These are phyloP conservation scores for Daldinia sp. DNA, from an alignment of 2,329 filamentous ascomycete genomes.

Conservation along the genomic window DNA sequence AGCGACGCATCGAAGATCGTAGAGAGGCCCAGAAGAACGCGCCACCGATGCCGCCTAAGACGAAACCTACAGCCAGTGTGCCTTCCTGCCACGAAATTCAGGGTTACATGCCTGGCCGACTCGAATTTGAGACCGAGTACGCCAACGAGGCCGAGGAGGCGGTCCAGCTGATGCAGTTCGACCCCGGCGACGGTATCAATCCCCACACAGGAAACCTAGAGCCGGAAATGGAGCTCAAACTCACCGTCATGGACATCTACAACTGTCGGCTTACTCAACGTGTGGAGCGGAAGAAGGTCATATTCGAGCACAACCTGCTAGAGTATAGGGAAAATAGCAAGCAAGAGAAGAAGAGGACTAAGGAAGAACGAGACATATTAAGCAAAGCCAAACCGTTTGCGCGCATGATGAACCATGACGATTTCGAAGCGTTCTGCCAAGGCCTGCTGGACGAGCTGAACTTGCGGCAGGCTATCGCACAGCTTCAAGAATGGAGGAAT, in stretches of 20 bases:
- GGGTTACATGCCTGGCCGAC: slow-evolving; percentile 95
- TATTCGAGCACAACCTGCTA: slow-evolving; percentile 92
- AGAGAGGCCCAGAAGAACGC: slow-evolving; percentile 88
- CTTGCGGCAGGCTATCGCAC: slow-evolving; percentile 84
- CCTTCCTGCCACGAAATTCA: slow-evolving; percentile 98
- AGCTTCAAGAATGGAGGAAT: slow-evolving; percentile 92
- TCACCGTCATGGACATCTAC: slow-evolving; percentile 98
- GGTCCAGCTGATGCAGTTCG: slow-evolving; percentile 97
- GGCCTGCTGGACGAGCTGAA: slow-evolving; percentile 92
- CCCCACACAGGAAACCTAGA: slow-evolving; percentile 83
- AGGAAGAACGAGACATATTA: slow-evolving; percentile 89
- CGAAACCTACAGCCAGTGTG: slow-evolving; percentile 94
- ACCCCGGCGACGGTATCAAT: slow-evolving; percentile 93
- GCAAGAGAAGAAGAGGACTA: slow-evolving; percentile 91
- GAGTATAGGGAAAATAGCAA: slow-evolving; percentile 93
- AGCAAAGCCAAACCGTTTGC: slow-evolving; percentile 97
- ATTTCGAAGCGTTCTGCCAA: slow-evolving; percentile 86
- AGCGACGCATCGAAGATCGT: slow-evolving; percentile 89
- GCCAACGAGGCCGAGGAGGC: slow-evolving; percentile 98
- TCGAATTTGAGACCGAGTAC: slow-evolving; percentile 98
- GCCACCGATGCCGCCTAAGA: slow-evolving; percentile 84
- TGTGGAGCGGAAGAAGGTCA: slow-evolving; percentile 93
- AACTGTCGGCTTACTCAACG: slow-evolving; percentile 89
- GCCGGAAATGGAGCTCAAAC: slow-evolving; percentile 95
- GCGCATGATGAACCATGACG: slow-evolving; percentile 92